Evolutionary conservation across 768 basidiomycete genomes (phyloP), one percentile per base, ranked within the genome.

Genomic region (Tricholoma sp.): DNA sequence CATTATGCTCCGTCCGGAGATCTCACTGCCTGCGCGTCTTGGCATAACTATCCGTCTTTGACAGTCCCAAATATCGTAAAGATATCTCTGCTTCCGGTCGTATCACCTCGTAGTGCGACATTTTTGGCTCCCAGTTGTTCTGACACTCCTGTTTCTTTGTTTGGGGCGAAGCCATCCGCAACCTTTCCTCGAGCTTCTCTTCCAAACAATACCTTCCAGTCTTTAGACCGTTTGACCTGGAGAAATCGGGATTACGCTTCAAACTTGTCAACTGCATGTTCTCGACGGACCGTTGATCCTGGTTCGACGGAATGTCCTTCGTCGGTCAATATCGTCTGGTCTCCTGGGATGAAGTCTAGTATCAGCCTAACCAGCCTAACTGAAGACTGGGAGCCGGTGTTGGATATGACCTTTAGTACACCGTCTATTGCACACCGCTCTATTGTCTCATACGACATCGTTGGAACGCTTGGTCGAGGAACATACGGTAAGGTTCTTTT

Each of bases 401-500:
- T 49, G 47, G 47, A 32, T 49, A 49, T 32, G 29, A 32, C 47
- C n/a, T 31, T 31, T 15, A 49, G 47, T 32, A 49, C 29, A 32
- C 32, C 47, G 31, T 34, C 41, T 12, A 45, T 61, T 24, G 31
- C 29, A 20, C 28, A 41, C 0, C 39, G 29, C 12, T 32, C 31
- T 54, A 33, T 45, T 8, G 33, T 36, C 31, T 61, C 57, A 11
- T 63, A 65, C 45, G 42, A 48, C 15, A 20, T 60, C 20, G 44
- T 64, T 6, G 68, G 59, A 18, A 61, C 58, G 8, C 54, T 69
- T 17, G 68, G 64, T 10, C 58, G 54, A 44, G 70, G 69, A 5
- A 63, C 63, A 8, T 63, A 66, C 50, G 66, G 67, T 7, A 66
- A 64, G 57, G 65, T 70, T 5, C 41, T 70, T 1, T 54, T 69